Percentiles rank a stretch among this genome's conserved stretches.
Conservation (phyloP, 2,329 filamentous ascomycete genomes). For the Lizonia empirigonia region DNA sequence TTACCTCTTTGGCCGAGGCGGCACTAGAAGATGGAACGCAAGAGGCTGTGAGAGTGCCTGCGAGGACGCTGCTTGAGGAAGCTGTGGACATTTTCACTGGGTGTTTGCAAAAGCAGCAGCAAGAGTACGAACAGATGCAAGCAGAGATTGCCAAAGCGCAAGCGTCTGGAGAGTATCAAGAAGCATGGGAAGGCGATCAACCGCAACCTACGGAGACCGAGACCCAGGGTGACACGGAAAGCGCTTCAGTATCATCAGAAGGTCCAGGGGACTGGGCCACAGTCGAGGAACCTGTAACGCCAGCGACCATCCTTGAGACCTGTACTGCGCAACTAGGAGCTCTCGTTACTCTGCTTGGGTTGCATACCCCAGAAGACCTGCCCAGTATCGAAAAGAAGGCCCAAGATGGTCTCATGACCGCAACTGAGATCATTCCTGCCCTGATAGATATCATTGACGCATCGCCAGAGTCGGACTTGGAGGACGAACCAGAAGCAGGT, state of each 20-base stretch:
- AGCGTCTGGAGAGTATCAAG: conserved; percentile 29
- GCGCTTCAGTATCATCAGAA: conserved; percentile 33
- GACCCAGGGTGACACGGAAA: conserved; percentile 30
- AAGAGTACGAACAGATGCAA: conserved; percentile 52
- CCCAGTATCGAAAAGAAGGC: conserved; percentile 62
- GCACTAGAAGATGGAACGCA: conserved; percentile 59
- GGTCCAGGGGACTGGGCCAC: conserved; percentile 66
- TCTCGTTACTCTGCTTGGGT: conserved; percentile 54
- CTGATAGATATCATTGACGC: conserved; percentile 53
- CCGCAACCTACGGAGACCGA: conserved; percentile 9
- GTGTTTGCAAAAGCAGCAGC: conserved; percentile 53
- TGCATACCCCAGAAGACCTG: conserved; percentile 55
- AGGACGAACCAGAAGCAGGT: conserved; percentile 37
- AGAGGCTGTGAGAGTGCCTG: conserved; percentile 49
- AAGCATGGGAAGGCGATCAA: conserved; percentile 26
- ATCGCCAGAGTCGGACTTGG: conserved; percentile 19
- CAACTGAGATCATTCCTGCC: conserved; percentile 59
- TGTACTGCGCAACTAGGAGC: conserved; percentile 64
- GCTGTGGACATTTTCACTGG: conserved; percentile 64
- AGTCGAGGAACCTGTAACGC: conserved; percentile 70
- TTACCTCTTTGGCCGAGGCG: conserved; percentile 69
- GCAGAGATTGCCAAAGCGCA: conserved; percentile 40
- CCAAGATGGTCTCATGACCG: conserved; percentile 59
- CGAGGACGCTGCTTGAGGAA: conserved; percentile 63
- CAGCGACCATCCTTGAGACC: conserved; percentile 69